A percentile compares a stretch with the other conserved stretches of the same genome.
Evolutionary conservation across 2,329 filamentous ascomycete species (phyloP).

Genomic region (Trematosphaeria pertusa): DNA sequence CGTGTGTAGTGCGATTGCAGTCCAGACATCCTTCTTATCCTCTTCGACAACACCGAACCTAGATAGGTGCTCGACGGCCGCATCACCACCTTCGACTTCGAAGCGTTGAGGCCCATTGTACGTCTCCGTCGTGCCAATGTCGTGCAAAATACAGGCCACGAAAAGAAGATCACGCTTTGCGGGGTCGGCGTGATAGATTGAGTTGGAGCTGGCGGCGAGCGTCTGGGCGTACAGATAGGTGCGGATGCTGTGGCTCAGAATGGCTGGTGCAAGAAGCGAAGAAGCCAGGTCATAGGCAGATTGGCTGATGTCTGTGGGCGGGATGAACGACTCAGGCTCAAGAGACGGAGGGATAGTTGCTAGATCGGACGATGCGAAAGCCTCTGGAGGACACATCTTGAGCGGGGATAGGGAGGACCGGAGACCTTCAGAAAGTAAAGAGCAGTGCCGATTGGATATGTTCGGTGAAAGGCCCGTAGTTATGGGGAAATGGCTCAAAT

Average conservation of each 20-base stretch:
- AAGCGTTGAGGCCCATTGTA: constrained; percentile 49
- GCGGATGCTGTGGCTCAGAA: constrained; percentile 74
- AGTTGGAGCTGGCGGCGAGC: constrained; percentile 34
- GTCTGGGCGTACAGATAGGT: constrained; percentile 68
- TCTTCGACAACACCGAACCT: constrained; percentile 25
- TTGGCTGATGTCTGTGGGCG: constrained; percentile 55
- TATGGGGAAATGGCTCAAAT: too few relatives aligned
- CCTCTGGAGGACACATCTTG: constrained; percentile 8
- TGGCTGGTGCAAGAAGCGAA: constrained; percentile 58
- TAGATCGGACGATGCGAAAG: background rate
- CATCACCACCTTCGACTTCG: constrained; percentile 56
- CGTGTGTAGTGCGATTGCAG: constrained; percentile 55
- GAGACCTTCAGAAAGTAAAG: too few relatives aligned
- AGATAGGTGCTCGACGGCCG: constrained; percentile 44
- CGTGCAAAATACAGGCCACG: constrained; percentile 70
- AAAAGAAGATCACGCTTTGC: constrained; percentile 56
- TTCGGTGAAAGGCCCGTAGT: too few relatives aligned
- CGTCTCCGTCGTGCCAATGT: constrained; percentile 70
- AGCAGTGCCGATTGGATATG: too few relatives aligned
- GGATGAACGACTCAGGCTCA: constrained; percentile 54
- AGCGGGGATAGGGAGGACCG: background rate
- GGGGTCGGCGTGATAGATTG: constrained; percentile 35
- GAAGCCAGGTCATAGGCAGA: constrained; percentile 59
- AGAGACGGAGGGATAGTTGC: background rate
- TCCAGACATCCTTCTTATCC: constrained; percentile 52